phyloP scores from a whole-genome alignment of 164 flowering plant genomes.

The Vitis rupestris region DNA sequence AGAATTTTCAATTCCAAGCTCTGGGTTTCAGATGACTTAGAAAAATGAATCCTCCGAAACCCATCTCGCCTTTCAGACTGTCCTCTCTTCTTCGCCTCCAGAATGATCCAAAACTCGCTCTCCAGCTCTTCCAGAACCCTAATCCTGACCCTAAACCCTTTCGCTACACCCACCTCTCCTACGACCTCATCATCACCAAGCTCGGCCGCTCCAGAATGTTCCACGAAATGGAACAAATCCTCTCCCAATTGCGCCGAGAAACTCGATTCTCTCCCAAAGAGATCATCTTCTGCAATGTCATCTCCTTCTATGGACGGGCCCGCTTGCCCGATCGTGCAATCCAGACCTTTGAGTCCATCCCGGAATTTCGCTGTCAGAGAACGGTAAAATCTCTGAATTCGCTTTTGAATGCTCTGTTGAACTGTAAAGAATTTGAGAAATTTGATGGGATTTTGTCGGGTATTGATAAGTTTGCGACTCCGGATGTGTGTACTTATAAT shows the following conservation, averaged over 20 bases:
- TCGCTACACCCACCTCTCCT: conserved; percentile 51
- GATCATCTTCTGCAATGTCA: conserved; percentile 61
- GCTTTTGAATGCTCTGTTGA: conserved; percentile 50
- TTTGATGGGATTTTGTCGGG: conserved; percentile 36
- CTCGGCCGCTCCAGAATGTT: conserved; percentile 79
- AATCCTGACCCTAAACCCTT: conserved; percentile 50
- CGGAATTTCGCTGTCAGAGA: conserved; percentile 48
- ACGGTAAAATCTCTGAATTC: conserved; percentile 59
- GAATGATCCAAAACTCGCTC: conserved; percentile 53
- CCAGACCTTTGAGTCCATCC: conserved; percentile 44
- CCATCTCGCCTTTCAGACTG: conserved; percentile 59
- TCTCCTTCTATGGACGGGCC: conserved; percentile 55
- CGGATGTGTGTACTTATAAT: conserved; percentile 76
- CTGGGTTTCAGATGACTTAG: neutral
- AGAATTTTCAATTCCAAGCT: no score
- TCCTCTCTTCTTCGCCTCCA: conserved; percentile 64
- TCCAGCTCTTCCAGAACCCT: conserved; percentile 63
- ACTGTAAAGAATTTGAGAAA: conserved; percentile 38
- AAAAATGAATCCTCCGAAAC: conserved; percentile 14
- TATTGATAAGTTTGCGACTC: conserved; percentile 25
- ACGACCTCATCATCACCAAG: conserved; percentile 78
- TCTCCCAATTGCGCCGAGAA: conserved; percentile 48
- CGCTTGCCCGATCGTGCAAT: conserved; percentile 44
- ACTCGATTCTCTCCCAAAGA: conserved; percentile 51
- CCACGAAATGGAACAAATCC: conserved; percentile 57